A percentile compares a stretch with the other conserved stretches of the same genome.
Evolutionary conservation across 2,329 filamentous ascomycete species (phyloP).

Genomic region (Beauveria rudraprayagi): DNA sequence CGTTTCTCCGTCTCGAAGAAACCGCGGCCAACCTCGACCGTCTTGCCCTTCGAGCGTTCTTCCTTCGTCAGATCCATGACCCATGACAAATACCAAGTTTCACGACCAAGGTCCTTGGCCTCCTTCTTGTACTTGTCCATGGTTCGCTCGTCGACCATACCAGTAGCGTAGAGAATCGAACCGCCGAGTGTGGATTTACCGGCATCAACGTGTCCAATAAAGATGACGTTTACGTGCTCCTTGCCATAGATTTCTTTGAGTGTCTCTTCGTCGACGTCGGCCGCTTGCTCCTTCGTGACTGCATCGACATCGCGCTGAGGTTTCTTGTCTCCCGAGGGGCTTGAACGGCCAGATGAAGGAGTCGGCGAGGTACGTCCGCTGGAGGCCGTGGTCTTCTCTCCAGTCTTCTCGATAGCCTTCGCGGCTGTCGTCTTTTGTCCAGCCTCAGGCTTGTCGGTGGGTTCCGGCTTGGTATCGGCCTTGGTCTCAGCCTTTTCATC

Average conservation of each 20-base stretch:
- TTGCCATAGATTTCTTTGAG: slow-evolving; percentile 96
- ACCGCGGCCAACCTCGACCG: slow-evolving; percentile 89
- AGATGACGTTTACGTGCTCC: slow-evolving; percentile 88
- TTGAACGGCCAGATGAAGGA: slow-evolving; percentile 76
- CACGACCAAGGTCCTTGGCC: slow-evolving; percentile 89
- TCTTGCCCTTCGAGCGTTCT: slow-evolving; percentile 93
- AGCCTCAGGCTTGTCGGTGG: slow-evolving; percentile 50
- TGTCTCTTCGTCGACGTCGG: slow-evolving; percentile 63
- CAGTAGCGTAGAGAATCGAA: slow-evolving; percentile 83
- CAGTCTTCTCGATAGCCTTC: slow-evolving; percentile 89
- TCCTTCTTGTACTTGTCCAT: slow-evolving; percentile 98
- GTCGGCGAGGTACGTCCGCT: slow-evolving; percentile 70
- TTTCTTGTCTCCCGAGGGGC: slow-evolving; percentile 57
- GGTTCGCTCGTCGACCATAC: slow-evolving; percentile 98
- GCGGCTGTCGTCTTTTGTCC: slow-evolving; percentile 77
- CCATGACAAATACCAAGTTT: slow-evolving; percentile 99
- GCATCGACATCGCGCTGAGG: slow-evolving; percentile 64
- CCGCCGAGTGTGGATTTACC: slow-evolving; percentile 96
- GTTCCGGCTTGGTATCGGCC: slow-evolving; percentile 42
- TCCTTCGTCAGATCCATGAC: slow-evolving; percentile 95
- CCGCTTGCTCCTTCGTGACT: slow-evolving; percentile 73
- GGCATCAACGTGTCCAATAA: slow-evolving; percentile 96
- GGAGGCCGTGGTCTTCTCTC: slow-evolving; percentile 48
- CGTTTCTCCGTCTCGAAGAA: slow-evolving; percentile 97
- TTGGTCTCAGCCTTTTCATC: slow-evolving; percentile 34